Base-by-base conservation (phyloP, 2,329 filamentous ascomycete genomes). In the Cladobotryum mycophilum region DNA sequence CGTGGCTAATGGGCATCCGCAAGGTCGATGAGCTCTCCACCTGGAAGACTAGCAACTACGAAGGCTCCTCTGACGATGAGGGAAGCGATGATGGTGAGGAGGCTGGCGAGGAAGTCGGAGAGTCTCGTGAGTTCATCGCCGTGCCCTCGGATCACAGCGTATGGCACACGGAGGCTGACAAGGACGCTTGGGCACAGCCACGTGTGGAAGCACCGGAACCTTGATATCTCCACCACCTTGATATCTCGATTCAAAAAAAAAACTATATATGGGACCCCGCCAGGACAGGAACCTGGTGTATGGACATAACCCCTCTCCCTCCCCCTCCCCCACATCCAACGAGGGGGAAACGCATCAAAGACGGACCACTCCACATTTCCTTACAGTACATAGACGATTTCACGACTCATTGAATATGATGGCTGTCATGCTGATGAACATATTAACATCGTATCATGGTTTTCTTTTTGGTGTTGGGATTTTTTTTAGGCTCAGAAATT, bases 1-100 rank as follows among this genome's bases (percentile, higher is more conserved):
- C 84, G 2, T 93, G 89, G 87, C 95, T 97, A 87, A 86, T 97
- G 81, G 90, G 90, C 11, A 80, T 91, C 52, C 76, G 84, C 54
- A 73, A 73, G 51, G 81, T 85, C 14, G 75, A 81, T 48, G 74
- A 81, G 64, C 67, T 82, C 43, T 75, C 74, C 45, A 65, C 73
- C 2, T 81, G 77, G 77, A 77, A 80, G 62, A 69, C 70, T 14
- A 70, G 65, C 56, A 69, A 67, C 5, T 67, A 66, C 42, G 67
- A 68, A 41, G 68, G 65, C 11, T 68, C 68, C 25, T 64, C 68
- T 20, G 57, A 57, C 15, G 65, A 67, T 12, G 67, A 66, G n/a
- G 46, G 50, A 17, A 71, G 67, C 45, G 69, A 70, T 14, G 64
- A 64, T 45, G 61, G 63, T 53, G 55, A 71, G 53, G 58, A 58